phyloP scores from a whole-genome alignment of 2,329 filamentous ascomycete genomes.

The Samsoniella hepiali region DNA sequence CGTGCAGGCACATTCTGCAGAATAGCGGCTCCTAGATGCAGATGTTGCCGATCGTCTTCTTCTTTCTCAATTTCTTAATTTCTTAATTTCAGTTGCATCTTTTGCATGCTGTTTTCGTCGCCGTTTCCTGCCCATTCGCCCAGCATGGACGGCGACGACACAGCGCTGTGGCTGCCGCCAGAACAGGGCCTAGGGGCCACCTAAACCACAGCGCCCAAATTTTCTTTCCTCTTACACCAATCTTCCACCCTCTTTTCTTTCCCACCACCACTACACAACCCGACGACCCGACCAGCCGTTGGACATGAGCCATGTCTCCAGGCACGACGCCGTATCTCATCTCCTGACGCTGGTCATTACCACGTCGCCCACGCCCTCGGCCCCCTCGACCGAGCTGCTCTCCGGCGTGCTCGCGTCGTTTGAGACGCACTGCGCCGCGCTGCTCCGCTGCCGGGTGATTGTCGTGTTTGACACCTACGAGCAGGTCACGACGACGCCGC shows the following conservation, averaged over 20 bases:
- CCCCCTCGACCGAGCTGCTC: conserved; percentile 51
- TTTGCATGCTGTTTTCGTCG: background rate
- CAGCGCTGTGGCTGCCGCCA: background rate
- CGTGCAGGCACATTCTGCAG: background rate
- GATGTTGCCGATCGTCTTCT: too few relatives aligned
- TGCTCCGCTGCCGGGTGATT: conserved; percentile 44
- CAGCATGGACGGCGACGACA: background rate
- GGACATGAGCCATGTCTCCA: conserved; percentile 12
- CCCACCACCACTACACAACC: background rate
- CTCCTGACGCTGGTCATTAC: conserved; percentile 44
- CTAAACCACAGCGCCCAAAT: background rate
- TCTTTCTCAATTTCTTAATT: too few relatives aligned
- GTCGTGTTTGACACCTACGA: conserved; percentile 54
- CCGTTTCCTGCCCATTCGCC: too few relatives aligned
- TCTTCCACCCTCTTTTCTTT: background rate
- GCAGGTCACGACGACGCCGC: conserved; percentile 39
- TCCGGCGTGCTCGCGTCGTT: conserved; percentile 46
- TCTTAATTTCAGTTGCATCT: too few relatives aligned
- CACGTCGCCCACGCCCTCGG: conserved; percentile 54
- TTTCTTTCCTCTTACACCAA: conserved; percentile 9
- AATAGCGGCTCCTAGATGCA: background rate
- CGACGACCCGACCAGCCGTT: background rate
- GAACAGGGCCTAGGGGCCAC: background rate
- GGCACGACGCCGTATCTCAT: conserved; percentile 1
- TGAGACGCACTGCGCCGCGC: conserved; percentile 36